Base-by-base conservation (phyloP, 768 basidiomycete genomes). In the Termitomyces sp. region DNA sequence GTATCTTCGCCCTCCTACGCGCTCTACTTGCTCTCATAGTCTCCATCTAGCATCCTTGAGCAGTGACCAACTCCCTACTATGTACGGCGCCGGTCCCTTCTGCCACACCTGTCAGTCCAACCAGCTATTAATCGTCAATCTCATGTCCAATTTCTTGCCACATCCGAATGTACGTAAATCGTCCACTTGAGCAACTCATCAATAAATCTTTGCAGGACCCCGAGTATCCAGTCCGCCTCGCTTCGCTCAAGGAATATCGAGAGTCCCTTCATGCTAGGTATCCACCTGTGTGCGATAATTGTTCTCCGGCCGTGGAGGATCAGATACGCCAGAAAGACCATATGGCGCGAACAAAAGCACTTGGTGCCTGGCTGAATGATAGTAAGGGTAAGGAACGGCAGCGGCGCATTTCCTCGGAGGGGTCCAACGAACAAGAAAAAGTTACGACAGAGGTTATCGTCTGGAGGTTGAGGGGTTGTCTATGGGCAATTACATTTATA, bases 51-150 rank as follows among this genome's bases (percentile, higher is more conserved):
- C 82, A 6, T 87, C 86, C 20, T 85, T 82, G 4, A 83, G 82
- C 64, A 88, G 82, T 65, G 83, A 90, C 67, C 80, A 83, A 24
- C 71, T 93, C 26, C 89, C 86, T 1, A 80, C 83, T 22, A 68
- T 76, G 55, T 88, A 87, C 55, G 74, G 80, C 43, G 77, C 75
- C 27, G 76, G 81, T 1, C 80, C 83, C 8, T 95, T 96, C 74
- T 98, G 94, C 71, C 86, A 88, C 63, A 84, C 83, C 7, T 97
- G 95, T 69, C 86, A 88, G 64, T 90, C 92, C n/a, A 98, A 98
- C 71, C 94, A 97, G 66, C 87, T 85, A 76, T 80, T 98, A 39
- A 76, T 93, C 53, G 76, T 90, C 59, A 92, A 94, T 69, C 81
- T 98, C 55, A 74, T 98, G 32, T 90, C 94, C 16, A 94, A 90